Conservation (phyloP, 495 filamentous ascomycete genomes). For the Rostrohypoxylon terebratum region DNA sequence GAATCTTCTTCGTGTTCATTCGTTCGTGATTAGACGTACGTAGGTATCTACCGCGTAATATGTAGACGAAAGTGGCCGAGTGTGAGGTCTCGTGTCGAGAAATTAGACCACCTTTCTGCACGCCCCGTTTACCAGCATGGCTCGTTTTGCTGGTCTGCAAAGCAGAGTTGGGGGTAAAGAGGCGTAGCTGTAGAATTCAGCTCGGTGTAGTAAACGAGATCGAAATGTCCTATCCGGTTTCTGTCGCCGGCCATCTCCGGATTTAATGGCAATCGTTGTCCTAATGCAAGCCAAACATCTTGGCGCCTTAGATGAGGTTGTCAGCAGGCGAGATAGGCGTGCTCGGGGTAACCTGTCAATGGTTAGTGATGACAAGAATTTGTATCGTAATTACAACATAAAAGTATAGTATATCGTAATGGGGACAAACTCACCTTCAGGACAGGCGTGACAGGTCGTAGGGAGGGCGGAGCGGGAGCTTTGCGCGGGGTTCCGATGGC, state of each 20-base stretch:
- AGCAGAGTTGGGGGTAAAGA: not conserved
- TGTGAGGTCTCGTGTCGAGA: not conserved
- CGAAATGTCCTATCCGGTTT: too few relatives aligned
- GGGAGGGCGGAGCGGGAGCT: conserved; percentile 41
- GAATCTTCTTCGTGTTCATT: conserved; percentile 3
- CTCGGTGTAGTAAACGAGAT: not conserved
- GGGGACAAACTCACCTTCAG: conserved; percentile 34
- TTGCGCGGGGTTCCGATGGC: conserved; percentile 44
- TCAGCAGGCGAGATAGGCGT: conserved; percentile 41
- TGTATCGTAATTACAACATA: not conserved
- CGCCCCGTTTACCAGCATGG: not conserved
- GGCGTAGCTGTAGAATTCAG: not conserved
- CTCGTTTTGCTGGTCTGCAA: not conserved
- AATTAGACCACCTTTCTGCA: not conserved
- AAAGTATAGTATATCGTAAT: not conserved
- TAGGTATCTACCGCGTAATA: not conserved
- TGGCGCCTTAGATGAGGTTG: conserved; percentile 34
- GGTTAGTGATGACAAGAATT: not conserved
- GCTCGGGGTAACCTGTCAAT: conserved; percentile 26
- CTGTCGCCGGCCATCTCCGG: too few relatives aligned
- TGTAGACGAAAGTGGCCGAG: not conserved
- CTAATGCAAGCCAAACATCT: not conserved
- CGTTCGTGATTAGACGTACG: not conserved
- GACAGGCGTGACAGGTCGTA: conserved; percentile 31
- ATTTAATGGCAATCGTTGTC: too few relatives aligned